phyloP scores from a whole-genome alignment of 805 yeast genomes.

The Pichia rugopelliculosa region DNA sequence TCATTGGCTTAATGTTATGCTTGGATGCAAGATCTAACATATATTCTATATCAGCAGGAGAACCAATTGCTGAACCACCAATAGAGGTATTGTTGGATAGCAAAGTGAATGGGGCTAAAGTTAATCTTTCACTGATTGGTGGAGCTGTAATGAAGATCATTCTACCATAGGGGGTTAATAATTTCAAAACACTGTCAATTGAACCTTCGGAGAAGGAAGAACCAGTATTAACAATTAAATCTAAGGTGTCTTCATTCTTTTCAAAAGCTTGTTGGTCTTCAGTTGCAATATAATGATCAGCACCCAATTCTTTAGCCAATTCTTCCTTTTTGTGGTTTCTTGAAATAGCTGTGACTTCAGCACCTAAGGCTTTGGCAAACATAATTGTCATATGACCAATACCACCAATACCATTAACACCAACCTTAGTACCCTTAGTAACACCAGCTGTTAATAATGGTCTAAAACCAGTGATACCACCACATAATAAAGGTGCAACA shows the following conservation, averaged over 20 bases:
- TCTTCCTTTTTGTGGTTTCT: conserved; percentile 41
- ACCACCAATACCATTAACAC: conserved; percentile 40
- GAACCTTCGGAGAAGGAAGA: conserved; percentile 29
- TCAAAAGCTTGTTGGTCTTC: conserved; percentile 36
- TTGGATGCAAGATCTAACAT: conserved; percentile 44
- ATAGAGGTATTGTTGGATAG: conserved; percentile 27
- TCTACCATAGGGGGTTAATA: conserved; percentile 28
- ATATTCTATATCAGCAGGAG: conserved; percentile 37
- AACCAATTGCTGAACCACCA: conserved; percentile 34
- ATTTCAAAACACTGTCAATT: conserved; percentile 19
- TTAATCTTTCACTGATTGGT: conserved; percentile 30
- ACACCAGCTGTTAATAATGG: conserved; percentile 35
- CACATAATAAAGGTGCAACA: conserved; percentile 52
- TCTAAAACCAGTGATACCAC: conserved; percentile 45
- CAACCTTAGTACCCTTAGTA: conserved; percentile 43
- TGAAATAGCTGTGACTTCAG: conserved; percentile 51
- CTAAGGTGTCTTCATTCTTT: conserved; percentile 30
- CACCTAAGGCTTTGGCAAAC: conserved; percentile 53
- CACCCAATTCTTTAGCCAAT: conserved; percentile 44
- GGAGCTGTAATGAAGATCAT: conserved; percentile 25
- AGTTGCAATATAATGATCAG: conserved; percentile 48
- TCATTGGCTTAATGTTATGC: conserved; percentile 41
- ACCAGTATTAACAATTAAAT: conserved; percentile 43
- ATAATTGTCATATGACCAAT: conserved; percentile 38
- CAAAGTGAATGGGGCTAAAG: conserved; percentile 29